These are phyloP conservation scores for Coprinopsis strossmayeri DNA, from an alignment of 768 basidiomycete genomes.

Conservation along the genomic window DNA sequence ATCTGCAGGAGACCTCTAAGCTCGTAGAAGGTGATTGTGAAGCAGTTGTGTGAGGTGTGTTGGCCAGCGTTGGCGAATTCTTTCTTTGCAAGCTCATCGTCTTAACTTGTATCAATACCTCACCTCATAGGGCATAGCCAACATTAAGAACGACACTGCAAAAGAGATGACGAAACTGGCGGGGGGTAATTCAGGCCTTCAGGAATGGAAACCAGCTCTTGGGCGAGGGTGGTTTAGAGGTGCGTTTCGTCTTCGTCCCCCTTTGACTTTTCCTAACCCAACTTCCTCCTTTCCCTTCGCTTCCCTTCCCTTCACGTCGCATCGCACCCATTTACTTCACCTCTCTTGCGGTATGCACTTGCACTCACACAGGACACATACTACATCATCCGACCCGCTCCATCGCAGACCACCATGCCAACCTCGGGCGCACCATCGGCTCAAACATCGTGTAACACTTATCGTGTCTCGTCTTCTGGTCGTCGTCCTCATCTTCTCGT, in stretches of 20 bases:
- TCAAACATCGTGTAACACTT: slow-evolving; percentile 97
- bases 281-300: background rate
- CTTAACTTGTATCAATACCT: background rate
- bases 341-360: too few species aligned
- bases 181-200: slow-evolving; percentile 95
- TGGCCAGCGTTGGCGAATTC: slow-evolving; percentile 34
- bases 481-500: too few species aligned
- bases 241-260: slow-evolving; percentile 17
- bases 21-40: slow-evolving; percentile 74
- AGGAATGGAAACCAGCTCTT: slow-evolving; percentile 93
- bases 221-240: slow-evolving; percentile 92
- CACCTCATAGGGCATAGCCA: slow-evolving; percentile 46
- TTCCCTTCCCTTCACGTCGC: too few species aligned
- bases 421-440: slow-evolving; percentile 92
- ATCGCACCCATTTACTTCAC: too few species aligned
- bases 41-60: slow-evolving; percentile 94
- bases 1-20: slow-evolving; percentile 84
- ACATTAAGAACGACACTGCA: slow-evolving; percentile 94
- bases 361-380: slow-evolving; percentile 95
- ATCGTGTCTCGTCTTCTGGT: too few species aligned
- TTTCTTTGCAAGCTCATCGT: background rate
- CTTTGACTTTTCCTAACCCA: background rate
- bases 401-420: slow-evolving; percentile 95
- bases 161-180: slow-evolving; percentile 90
- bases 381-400: slow-evolving; percentile 84